Percentiles rank a stretch among this genome's conserved stretches.
Evolutionary conservation across 148 eudicot genomes (phyloP).

Genomic region (Persicaria tinctoria): DNA sequence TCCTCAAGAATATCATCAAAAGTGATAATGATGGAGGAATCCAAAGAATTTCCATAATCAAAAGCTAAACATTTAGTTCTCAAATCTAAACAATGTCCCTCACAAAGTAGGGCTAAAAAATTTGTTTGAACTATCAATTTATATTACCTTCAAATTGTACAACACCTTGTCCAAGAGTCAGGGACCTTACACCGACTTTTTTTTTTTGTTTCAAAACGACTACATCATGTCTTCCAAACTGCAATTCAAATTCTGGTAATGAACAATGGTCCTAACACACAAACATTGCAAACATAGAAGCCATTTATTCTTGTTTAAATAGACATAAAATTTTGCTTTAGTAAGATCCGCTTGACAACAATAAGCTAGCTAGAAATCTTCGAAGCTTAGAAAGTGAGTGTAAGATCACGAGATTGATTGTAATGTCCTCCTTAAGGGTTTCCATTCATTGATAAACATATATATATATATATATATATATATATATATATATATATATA

Average conservation of each 20-base stretch:
- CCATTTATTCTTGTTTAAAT: background rate
- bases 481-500: no score
- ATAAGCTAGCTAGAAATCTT: background rate
- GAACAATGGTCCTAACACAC: background rate
- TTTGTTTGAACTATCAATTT: background rate
- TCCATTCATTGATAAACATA: no score
- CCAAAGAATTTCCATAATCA: constrained; percentile 40
- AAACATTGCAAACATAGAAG: background rate
- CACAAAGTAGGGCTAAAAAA: background rate
- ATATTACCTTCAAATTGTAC: constrained; percentile 85
- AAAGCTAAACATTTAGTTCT: background rate
- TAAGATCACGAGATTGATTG: no score
- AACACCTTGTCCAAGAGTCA: constrained; percentile 90
- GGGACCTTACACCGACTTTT: constrained; percentile 72
- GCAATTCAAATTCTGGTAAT: constrained; percentile 16
- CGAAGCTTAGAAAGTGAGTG: background rate
- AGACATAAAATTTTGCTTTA: background rate
- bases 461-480: no score
- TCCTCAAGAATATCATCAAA: constrained; percentile 97
- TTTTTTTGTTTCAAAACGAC: constrained; percentile 84
- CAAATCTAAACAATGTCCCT: constrained; percentile 2
- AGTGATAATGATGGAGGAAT: constrained; percentile 78
- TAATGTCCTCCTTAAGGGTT: no score
- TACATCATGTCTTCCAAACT: constrained; percentile 97
- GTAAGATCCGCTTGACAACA: background rate